Base-by-base conservation (phyloP, 306 rosid species). In the Gillenia trifoliata region DNA sequence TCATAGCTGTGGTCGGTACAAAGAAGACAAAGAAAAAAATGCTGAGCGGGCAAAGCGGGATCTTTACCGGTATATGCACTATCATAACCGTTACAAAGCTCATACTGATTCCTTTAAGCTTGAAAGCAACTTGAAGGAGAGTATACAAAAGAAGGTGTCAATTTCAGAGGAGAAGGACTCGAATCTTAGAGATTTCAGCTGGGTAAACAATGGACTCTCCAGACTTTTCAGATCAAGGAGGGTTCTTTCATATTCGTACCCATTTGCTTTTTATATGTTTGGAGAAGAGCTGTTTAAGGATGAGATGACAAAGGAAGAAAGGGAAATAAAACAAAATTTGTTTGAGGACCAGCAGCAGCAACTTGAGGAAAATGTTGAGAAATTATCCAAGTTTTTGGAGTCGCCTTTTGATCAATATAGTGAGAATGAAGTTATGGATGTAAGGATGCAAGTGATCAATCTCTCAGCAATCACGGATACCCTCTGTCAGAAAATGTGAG, bases 341-440 rank as follows among this genome's bases (percentile, higher is more conserved):
- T 95, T 95, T 80, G 99, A 95, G 86, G 98, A 90, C 82, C 99
- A 95, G 82, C 99, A 95, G 79, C 99, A 95, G 80, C 99, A 92
- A 76, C 95, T 95, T 59, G 99, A 95, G 83, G 88, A 60, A 80
- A 95, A 92, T 84, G 92, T 95, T 70, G 97, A 95, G 89, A 92
- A 79, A 79, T 88, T 95, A 64, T 95, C 99, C 23, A 89, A 87
- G 84, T 77, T 81, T 74, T 77, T 92, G 68, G 99, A 90, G 89
- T 93, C 87, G 66, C 96, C 89, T 45, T 95, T 95, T 52, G 90
- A 90, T 56, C 72, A 79, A 36, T 95, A 82, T 78, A 5, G 45
- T 2, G 87, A 86, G 80, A 89, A 83, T n/a, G 80, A 80, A 79
- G 87, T 95, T 25, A 85, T 78, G 88, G 87, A 81, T 47, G 86